Base-by-base conservation (phyloP, 176 grass and related monocot genomes). In the Avena eriantha region DNA sequence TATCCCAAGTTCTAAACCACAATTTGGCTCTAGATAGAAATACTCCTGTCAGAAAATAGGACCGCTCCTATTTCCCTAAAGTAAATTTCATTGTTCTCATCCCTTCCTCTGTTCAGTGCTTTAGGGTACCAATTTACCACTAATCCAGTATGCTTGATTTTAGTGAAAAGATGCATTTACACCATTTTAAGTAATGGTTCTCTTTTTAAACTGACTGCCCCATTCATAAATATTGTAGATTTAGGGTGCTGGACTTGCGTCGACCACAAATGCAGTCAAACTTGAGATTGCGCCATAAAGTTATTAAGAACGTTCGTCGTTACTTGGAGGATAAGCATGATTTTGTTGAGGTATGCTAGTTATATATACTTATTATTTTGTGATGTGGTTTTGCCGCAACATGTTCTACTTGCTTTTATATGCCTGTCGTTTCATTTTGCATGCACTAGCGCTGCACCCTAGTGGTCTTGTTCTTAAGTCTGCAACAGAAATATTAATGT, bases 201-300 rank as follows among this genome's bases (percentile, higher is more conserved):
- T 0, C n/a, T 10, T 82, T 88, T 22, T 58, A 47, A 17, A 31
- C 61, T 74, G 48, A 58, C 48, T 79, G 21, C 48, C 15, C 9
- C 72, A 65, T 73, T 51, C 12, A 22, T 33, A 34, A 87, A 79
- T 72, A 31, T 58, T 84, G 15, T 83, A 99, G 97, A 91, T 99
- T 88, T 91, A 91, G 97, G 74, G 92, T 99, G 15, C 83, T 99
- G 78, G 97, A 99, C 26, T 85, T 99, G 76, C 90, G 94, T 50
- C 92, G 94, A 57, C 90, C 85, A 65, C 97, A 99, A 80, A 99
- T 99, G 97, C 97, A 99, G 68, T 96, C 92, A 78, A 99, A 99
- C 72, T 47, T 99, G 80, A 91, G 94, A 64, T 80, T 99, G 36
- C 88, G 97, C n/a, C 97, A 99, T 92, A 99, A 85, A 76, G 94